Evolutionary conservation across 2,329 filamentous ascomycete genomes (phyloP).

Genomic region (Neonectria neomacrospora): DNA sequence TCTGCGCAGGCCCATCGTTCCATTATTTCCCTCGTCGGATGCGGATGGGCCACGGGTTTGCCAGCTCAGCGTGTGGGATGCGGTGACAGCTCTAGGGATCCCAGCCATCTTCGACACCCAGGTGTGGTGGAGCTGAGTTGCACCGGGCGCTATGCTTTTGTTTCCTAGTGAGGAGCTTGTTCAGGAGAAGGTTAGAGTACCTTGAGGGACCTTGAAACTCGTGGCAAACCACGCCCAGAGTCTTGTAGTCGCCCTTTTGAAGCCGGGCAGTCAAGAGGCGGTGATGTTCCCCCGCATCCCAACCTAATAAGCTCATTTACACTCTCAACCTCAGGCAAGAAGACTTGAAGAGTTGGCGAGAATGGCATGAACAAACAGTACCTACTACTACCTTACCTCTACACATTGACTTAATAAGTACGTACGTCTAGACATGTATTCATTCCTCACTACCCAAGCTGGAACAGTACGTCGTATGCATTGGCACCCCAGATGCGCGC

Average conservation of each 20-base stretch:
- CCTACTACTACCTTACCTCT: no score
- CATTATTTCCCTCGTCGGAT: background rate
- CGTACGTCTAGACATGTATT: no score
- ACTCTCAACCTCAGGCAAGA: background rate
- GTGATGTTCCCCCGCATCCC: background rate
- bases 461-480: no score
- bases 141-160: constrained; percentile 3
- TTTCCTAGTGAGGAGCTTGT: constrained; percentile 3
- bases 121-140: constrained; percentile 12
- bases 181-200: constrained; percentile 1
- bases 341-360: background rate
- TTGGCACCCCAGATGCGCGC: no score
- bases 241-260: background rate
- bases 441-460: no score
- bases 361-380: background rate
- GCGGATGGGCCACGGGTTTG: constrained; percentile 25
- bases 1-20: background rate
- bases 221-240: background rate
- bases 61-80: background rate
- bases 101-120: constrained; percentile 15
- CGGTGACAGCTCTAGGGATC: constrained; percentile 20
- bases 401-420: no score
- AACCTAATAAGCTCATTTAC: background rate
- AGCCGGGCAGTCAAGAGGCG: background rate
- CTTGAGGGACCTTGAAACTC: background rate